A percentile compares a stretch with the other conserved stretches of the same genome.
Conservation (phyloP, 306 rosid genomes). For the Prunus mume region DNA sequence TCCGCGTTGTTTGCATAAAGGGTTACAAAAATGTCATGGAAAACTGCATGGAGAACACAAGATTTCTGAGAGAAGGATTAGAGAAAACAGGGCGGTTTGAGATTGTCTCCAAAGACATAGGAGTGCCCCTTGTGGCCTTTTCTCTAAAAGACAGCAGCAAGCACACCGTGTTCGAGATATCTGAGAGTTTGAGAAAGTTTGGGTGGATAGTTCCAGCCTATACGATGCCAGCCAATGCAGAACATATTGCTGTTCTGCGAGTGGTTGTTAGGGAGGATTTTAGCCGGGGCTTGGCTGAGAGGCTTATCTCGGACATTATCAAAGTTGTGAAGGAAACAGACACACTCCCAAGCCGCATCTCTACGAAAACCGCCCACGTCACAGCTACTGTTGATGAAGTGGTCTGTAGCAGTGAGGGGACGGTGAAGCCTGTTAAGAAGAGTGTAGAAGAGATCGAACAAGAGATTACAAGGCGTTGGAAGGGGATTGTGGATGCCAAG, state of each 20-base stretch:
- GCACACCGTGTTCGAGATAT: conserved; percentile 69
- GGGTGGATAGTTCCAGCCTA: conserved; percentile 97
- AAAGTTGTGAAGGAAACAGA: conserved; percentile 61
- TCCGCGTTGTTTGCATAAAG: conserved; percentile 24
- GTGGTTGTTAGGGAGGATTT: conserved; percentile 93
- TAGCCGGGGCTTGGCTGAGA: conserved; percentile 68
- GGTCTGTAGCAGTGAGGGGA: conserved; percentile 1
- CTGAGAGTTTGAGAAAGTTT: conserved; percentile 59
- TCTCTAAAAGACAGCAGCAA: conserved; percentile 71
- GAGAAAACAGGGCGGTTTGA: conserved; percentile 57
- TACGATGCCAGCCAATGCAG: conserved; percentile 71
- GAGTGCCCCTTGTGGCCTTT: conserved; percentile 82
- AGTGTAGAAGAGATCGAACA: conserved; percentile 36
- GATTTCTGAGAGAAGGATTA: conserved; percentile 54
- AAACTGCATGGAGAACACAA: conserved; percentile 67
- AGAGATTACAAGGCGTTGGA: conserved; percentile 52
- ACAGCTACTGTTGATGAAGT: conserved; percentile 34
- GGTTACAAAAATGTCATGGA: conserved; percentile 76
- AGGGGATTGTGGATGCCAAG: conserved; percentile 41
- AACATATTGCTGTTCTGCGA: conserved; percentile 66
- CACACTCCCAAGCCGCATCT: conserved; percentile 28
- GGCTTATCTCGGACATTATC: conserved; percentile 62
- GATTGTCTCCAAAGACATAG: conserved; percentile 70
- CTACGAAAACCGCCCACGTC: conserved; percentile 45
- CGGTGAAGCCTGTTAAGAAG: conserved; percentile 29